Percentiles rank a stretch among this genome's conserved stretches.
phyloP scores from a whole-genome alignment of 148 eudicot species.

The Dianthus caryophyllus region DNA sequence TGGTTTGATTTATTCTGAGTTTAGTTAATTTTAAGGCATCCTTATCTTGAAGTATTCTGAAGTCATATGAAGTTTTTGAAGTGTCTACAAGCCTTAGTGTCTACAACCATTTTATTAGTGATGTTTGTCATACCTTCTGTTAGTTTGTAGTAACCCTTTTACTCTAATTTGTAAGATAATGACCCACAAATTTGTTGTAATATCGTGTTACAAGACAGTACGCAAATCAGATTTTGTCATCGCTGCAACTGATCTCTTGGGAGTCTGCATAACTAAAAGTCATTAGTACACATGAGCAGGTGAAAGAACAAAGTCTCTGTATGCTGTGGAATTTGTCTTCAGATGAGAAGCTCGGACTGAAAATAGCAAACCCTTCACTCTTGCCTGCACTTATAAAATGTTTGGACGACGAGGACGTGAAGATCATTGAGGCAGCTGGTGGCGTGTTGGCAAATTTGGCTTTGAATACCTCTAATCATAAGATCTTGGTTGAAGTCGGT shows the following conservation, averaged over 20 bases:
- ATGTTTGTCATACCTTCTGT: no score
- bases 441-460: slow-evolving; percentile 82
- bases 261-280: neutral
- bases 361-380: slow-evolving; percentile 54
- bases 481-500: slow-evolving; percentile 64
- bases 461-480: slow-evolving; percentile 47
- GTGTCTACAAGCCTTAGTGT: no score
- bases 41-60: no score
- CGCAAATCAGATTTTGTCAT: neutral
- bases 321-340: slow-evolving; percentile 75
- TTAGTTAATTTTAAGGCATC: no score
- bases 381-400: slow-evolving; percentile 60
- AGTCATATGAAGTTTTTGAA: no score
- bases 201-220: no score
- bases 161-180: no score
- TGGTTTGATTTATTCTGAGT: no score
- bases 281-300: slow-evolving; percentile 41
- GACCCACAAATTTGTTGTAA: no score
- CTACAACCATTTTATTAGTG: no score
- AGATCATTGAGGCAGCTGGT: slow-evolving; percentile 66
- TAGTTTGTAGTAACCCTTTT: no score
- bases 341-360: slow-evolving; percentile 56
- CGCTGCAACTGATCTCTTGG: neutral
- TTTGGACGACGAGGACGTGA: slow-evolving; percentile 66
- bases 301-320: slow-evolving; percentile 76